phyloP scores from a whole-genome alignment of 2,329 filamentous ascomycete genomes.

The Raffaelea ambrosiae region DNA sequence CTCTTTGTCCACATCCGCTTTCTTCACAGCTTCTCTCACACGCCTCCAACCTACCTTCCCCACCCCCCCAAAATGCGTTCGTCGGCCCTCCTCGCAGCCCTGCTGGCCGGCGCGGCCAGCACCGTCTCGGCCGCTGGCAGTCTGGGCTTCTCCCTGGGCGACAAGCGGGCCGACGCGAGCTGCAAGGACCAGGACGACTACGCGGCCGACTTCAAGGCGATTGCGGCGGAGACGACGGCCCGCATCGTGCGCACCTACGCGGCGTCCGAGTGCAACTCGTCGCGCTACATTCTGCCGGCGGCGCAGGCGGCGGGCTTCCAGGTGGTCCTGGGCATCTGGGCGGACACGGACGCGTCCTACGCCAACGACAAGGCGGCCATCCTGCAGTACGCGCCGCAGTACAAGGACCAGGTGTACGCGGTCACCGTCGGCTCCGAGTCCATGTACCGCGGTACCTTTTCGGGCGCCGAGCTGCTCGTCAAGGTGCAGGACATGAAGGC shows the following conservation, averaged over 20 bases:
- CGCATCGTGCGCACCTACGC: slow-evolving; percentile 7
- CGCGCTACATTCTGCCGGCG: slow-evolving; percentile 7
- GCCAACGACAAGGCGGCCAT: slow-evolving; percentile 8
- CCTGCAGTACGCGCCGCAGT: slow-evolving; percentile 2
- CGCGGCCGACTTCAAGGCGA: slow-evolving; percentile 5
- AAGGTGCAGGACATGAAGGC: slow-evolving; percentile 6
- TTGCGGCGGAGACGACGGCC: neutral
- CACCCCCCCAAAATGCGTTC: slow-evolving; percentile 4
- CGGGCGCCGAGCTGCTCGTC: slow-evolving; percentile 6
- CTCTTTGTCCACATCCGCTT: neutral
- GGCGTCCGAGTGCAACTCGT: slow-evolving; percentile 7
- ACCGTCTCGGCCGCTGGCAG: slow-evolving; percentile 2
- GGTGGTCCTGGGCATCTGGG: slow-evolving; percentile 9
- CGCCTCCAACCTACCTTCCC: too few species aligned
- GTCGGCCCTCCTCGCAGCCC: slow-evolving; percentile 1
- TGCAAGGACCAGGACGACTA: slow-evolving; percentile 9
- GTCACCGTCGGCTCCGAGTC: slow-evolving; percentile 9
- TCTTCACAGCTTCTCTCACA: too few species aligned
- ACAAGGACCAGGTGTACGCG: slow-evolving; percentile 10
- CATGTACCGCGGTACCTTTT: slow-evolving; percentile 10
- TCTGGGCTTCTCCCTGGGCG: slow-evolving; percentile 8
- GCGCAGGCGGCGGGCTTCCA: slow-evolving; percentile 4
- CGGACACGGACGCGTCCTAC: slow-evolving; percentile 6
- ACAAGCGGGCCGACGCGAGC: slow-evolving; percentile 7
- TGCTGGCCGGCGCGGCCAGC: neutral